Percentiles rank a stretch among this genome's conserved stretches.
These are phyloP conservation scores for Coix lacrymajobi DNA, from an alignment of 176 grass and related monocot genomes.

Conservation along the genomic window DNA sequence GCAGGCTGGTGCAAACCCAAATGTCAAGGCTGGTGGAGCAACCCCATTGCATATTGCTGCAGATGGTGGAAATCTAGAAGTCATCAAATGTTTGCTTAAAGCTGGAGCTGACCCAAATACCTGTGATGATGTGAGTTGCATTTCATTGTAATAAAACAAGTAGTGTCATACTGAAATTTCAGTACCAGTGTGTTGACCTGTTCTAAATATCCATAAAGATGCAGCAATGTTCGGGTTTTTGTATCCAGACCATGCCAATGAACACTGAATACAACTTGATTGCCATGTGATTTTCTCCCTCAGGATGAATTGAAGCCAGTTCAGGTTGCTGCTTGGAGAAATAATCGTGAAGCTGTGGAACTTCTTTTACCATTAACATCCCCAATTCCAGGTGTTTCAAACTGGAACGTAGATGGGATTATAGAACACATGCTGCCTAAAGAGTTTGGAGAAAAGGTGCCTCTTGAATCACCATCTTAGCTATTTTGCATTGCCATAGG, in stretches of 20 bases:
- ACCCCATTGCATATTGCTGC: conserved; percentile 88
- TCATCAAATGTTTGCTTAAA: conserved; percentile 73
- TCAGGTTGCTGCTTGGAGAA: conserved; percentile 74
- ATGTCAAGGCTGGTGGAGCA: conserved; percentile 81
- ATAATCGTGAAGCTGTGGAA: conserved; percentile 60
- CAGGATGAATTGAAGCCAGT: conserved; percentile 91
- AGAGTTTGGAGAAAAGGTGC: conserved; percentile 59
- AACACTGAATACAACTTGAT: not conserved
- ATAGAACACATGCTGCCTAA: conserved; percentile 57
- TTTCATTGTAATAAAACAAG: not conserved
- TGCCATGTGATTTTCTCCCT: not conserved
- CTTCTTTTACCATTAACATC: conserved; percentile 73
- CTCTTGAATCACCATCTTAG: not conserved
- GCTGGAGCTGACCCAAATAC: conserved; percentile 73
- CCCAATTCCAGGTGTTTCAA: conserved; percentile 53
- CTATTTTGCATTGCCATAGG: not conserved
- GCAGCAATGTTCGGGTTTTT: not conserved
- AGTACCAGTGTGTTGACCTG: not conserved
- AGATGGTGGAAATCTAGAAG: conserved; percentile 59
- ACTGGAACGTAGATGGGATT: conserved; percentile 71
- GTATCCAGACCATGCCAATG: not conserved
- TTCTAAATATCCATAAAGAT: not conserved
- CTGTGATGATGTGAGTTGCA: conserved; percentile 68
- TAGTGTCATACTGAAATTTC: not conserved
- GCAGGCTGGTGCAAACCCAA: conserved; percentile 86